Evolutionary conservation across 371 early-diverging fungal species (phyloP).

Genomic region (Cladochytrium tenue): DNA sequence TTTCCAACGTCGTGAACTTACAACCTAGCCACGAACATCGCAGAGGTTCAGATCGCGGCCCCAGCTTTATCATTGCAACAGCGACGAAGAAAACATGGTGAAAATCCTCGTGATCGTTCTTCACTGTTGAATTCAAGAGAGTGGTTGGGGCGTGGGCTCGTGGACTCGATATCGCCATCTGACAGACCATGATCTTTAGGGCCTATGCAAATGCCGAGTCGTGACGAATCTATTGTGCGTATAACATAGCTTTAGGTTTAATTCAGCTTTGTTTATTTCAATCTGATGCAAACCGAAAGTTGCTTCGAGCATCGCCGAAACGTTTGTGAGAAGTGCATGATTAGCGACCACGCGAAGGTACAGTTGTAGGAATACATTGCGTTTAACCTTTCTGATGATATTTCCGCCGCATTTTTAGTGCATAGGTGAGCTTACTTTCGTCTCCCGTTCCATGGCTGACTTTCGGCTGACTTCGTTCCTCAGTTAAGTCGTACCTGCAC

Average conservation of each 20-base stretch:
- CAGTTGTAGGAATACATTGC: background rate
- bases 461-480: background rate
- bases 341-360: constrained; percentile 40
- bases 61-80: too few species aligned
- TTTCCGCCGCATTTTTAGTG: constrained; percentile 14
- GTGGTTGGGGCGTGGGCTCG: too few species aligned
- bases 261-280: background rate
- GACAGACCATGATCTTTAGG: too few species aligned
- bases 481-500: constrained; percentile 51
- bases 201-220: constrained; percentile 55
- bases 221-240: constrained; percentile 52
- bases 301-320: constrained; percentile 59
- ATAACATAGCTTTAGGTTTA: background rate
- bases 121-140: too few species aligned
- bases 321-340: constrained; percentile 57
- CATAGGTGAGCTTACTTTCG: constrained; percentile 22
- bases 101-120: too few species aligned
- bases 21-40: too few species aligned
- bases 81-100: too few species aligned
- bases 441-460: background rate
- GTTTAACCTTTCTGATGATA: background rate
- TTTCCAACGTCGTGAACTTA: too few species aligned
- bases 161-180: too few species aligned
- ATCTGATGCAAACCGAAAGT: constrained; percentile 9
- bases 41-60: too few species aligned